A percentile compares a stretch with the other conserved stretches of the same genome.
phyloP scores from a whole-genome alignment of 495 filamentous ascomycete genomes.

The Xylaria castorea region DNA sequence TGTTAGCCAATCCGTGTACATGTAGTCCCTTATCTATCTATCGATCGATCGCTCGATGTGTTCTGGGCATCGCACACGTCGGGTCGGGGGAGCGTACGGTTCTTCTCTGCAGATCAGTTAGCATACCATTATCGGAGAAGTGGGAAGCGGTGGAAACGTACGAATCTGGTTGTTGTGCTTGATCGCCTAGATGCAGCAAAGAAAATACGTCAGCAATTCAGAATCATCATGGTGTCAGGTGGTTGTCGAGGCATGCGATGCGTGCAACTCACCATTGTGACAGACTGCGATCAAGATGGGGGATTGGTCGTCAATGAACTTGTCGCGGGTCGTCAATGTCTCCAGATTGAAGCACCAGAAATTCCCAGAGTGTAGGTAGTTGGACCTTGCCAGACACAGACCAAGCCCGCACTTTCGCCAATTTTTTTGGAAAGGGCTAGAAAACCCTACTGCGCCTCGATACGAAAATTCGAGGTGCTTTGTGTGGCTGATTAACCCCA shows the following conservation, averaged over 20 bases:
- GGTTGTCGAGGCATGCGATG: background rate
- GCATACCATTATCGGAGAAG: background rate
- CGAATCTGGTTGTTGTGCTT: conserved; percentile 99
- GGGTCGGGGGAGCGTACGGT: conserved; percentile 69
- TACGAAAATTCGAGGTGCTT: background rate
- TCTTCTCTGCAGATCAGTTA: conserved; percentile 58
- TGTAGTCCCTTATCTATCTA: conserved; percentile 30
- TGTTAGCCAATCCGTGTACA: conserved; percentile 24
- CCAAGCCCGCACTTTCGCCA: conserved; percentile 50
- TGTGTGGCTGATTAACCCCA: conserved; percentile 15
- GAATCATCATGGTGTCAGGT: background rate
- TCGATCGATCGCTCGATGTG: conserved; percentile 28
- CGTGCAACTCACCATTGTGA: conserved; percentile 66
- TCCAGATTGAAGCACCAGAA: conserved; percentile 44
- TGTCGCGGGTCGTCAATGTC: conserved; percentile 40
- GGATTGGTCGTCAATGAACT: conserved; percentile 23
- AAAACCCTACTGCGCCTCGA: conserved; percentile 50
- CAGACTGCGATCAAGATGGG: conserved; percentile 66
- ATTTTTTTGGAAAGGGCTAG: conserved; percentile 56
- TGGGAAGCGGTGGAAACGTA: conserved; percentile 1
- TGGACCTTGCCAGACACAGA: conserved; percentile 22
- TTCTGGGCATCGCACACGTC: conserved; percentile 29
- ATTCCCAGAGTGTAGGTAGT: conserved; percentile 35
- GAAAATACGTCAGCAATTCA: conserved; percentile 43
- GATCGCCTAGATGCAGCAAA: conserved; percentile 73